Evolutionary conservation across 1,139 yeast genomes (phyloP).

Genomic region (Spathaspora sp.): DNA sequence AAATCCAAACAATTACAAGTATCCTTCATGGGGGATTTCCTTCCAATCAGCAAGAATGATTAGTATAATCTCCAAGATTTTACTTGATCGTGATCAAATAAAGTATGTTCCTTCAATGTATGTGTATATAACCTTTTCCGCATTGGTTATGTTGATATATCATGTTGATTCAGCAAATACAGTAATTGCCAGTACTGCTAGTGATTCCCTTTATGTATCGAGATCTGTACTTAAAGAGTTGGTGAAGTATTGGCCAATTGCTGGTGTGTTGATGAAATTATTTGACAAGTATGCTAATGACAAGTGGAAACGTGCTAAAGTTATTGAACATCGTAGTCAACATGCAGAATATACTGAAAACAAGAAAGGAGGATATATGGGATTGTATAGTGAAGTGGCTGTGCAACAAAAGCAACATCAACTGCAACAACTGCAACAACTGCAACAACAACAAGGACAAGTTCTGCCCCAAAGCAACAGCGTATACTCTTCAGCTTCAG

Average conservation of each 20-base stretch:
- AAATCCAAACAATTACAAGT: constrained; percentile 51
- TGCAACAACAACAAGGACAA: constrained; percentile 8
- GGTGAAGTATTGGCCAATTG: constrained; percentile 44
- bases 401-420: constrained; percentile 6
- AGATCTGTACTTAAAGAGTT: constrained; percentile 53
- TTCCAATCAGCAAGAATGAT: constrained; percentile 86
- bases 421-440: constrained; percentile 10
- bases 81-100: constrained; percentile 53
- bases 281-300: constrained; percentile 50
- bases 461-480: constrained; percentile 5
- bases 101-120: constrained; percentile 56
- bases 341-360: constrained; percentile 41
- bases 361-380: not conserved
- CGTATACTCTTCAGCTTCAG: constrained; percentile 20
- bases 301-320: constrained; percentile 42
- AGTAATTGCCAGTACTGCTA: constrained; percentile 60
- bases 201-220: constrained; percentile 54
- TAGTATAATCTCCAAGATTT: constrained; percentile 60
- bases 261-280: constrained; percentile 39
- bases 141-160: constrained; percentile 70
- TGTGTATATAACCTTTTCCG: constrained; percentile 62
- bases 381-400: not conserved
- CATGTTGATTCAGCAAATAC: constrained; percentile 65
- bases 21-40: constrained; percentile 83
- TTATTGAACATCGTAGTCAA: constrained; percentile 41